Evolutionary conservation across 2,329 filamentous ascomycete genomes (phyloP).

Genomic region (Fusarium dimerum): DNA sequence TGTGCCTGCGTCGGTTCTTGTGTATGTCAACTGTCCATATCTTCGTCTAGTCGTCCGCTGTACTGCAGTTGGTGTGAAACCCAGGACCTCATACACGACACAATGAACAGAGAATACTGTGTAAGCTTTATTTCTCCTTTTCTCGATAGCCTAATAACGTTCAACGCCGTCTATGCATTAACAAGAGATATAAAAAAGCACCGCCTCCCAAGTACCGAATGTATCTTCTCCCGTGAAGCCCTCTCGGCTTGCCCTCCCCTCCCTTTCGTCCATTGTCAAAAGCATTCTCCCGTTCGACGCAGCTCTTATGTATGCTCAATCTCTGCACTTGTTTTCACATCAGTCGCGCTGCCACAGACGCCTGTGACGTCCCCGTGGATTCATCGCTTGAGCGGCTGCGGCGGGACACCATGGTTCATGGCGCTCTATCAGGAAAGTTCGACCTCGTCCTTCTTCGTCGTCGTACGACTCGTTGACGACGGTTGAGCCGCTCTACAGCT

Average conservation of each 20-base stretch:
- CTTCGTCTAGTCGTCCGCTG: no score
- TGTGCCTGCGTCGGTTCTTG: no score
- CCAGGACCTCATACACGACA: no score
- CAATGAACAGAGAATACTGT: background rate
- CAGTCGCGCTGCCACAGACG: background rate
- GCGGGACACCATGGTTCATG: background rate
- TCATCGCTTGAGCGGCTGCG: background rate
- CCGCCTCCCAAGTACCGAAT: conserved; percentile 18
- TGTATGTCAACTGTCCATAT: no score
- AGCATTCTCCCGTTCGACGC: background rate
- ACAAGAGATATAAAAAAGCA: conserved; percentile 1
- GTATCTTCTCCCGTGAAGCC: conserved; percentile 10
- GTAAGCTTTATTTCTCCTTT: conserved; percentile 20
- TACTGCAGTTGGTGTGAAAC: no score
- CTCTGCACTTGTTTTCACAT: background rate
- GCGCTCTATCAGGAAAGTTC: background rate
- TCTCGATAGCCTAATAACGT: conserved; percentile 30
- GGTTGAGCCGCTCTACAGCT: conserved; percentile 43
- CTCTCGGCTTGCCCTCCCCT: conserved; percentile 6
- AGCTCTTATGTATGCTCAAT: background rate
- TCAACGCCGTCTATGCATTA: conserved; percentile 39
- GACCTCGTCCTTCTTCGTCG: background rate
- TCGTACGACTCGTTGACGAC: background rate
- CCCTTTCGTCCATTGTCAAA: no score
- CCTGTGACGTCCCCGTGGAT: background rate